Evolutionary conservation across 139 green algal species (phyloP).

Genomic region (Closterium sp.): DNA sequence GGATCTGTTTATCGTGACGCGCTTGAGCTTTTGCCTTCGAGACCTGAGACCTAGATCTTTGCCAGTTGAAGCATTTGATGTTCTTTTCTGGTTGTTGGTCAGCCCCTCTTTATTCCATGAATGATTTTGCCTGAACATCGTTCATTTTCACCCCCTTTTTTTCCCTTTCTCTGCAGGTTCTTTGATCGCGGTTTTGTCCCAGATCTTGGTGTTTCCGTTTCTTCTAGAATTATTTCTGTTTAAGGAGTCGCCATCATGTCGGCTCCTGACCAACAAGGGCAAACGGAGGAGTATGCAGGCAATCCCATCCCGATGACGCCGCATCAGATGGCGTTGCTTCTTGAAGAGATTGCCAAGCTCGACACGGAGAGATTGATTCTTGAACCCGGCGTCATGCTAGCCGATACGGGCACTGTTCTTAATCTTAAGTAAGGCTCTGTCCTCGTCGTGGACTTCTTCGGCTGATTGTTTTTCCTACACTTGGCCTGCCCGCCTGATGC

Average conservation of each 20-base stretch:
- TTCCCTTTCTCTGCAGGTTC: neutral
- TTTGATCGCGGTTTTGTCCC: neutral
- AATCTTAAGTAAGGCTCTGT: neutral
- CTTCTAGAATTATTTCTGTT: neutral
- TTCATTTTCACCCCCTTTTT: neutral
- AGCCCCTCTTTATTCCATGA: neutral
- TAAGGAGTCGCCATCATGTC: neutral
- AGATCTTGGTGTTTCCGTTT: neutral
- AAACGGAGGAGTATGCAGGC: conserved; percentile 4
- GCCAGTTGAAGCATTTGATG: neutral
- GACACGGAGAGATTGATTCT: neutral
- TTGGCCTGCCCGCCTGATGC: neutral
- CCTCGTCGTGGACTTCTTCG: neutral
- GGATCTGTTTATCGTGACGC: neutral
- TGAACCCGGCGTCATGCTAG: neutral
- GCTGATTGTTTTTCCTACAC: no score
- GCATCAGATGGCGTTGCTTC: conserved; percentile 1
- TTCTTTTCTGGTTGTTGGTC: neutral
- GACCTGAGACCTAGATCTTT: no score
- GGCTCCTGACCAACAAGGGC: neutral
- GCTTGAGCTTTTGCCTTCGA: neutral
- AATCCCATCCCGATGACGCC: conserved; percentile 4
- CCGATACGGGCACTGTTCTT: neutral
- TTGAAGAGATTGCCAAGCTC: neutral
- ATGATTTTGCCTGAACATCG: neutral